Conservation (phyloP, 148 eudicot species). For the Dysphania ambrosioides region DNA sequence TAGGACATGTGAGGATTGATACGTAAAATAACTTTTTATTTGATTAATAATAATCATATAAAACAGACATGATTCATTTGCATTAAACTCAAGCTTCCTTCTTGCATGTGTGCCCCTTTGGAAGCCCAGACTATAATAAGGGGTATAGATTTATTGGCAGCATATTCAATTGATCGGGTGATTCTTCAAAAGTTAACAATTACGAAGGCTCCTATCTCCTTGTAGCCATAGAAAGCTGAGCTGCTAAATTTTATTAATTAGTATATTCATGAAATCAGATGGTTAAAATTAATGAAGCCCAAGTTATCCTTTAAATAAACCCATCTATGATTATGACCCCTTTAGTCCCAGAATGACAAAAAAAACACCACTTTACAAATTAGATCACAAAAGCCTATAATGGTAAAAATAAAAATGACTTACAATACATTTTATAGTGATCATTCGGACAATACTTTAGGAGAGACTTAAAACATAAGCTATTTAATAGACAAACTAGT, state of each 20-base stretch:
- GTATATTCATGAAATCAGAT: neutral
- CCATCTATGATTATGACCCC: neutral
- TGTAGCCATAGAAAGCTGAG: no score
- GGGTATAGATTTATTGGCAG: no score
- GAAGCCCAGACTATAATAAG: no score
- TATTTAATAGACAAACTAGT: no score
- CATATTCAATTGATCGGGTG: no score
- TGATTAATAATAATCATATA: neutral
- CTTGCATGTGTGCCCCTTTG: no score
- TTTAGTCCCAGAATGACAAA: neutral
- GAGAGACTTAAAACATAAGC: neutral
- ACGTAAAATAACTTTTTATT: conserved; percentile 13
- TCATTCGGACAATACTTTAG: neutral
- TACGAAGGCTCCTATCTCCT: no score
- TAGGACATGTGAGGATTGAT: conserved; percentile 8
- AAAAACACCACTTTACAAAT: neutral
- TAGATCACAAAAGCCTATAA: neutral
- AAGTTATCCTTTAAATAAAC: neutral
- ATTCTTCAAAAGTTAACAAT: no score
- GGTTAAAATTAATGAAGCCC: neutral
- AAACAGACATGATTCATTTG: neutral
- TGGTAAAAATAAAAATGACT: no score
- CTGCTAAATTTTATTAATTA: no score
- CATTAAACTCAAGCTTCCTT: no score
- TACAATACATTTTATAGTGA: neutral